These are phyloP conservation scores for Septoria linicola DNA, from an alignment of 2,329 filamentous ascomycete genomes.

Conservation along the genomic window DNA sequence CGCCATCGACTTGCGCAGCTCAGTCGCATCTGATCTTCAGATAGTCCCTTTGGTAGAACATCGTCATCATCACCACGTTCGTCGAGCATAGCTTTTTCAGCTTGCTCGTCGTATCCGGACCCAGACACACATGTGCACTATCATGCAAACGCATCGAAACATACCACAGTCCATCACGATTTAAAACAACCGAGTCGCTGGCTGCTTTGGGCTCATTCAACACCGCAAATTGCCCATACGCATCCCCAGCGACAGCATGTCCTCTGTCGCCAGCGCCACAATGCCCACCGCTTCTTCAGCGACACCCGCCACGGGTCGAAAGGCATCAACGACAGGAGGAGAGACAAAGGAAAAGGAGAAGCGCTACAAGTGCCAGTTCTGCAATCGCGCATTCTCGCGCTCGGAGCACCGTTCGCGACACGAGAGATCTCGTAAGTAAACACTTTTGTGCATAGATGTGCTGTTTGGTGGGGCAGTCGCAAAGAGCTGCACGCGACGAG, in stretches of 20 bases:
- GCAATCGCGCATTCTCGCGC: conserved; percentile 79
- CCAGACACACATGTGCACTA: not conserved
- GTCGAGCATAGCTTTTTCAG: not conserved
- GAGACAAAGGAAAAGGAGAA: conserved; percentile 60
- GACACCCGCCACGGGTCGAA: conserved; percentile 56
- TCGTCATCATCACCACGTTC: not conserved
- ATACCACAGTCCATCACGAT: conserved; percentile 19
- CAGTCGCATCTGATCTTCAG: too few species aligned
- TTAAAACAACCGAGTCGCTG: conserved; percentile 30
- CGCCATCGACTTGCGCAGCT: too few species aligned
- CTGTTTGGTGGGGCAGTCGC: conserved; percentile 22
- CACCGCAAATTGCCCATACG: conserved; percentile 14
- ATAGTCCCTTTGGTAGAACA: too few species aligned
- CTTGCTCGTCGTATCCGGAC: not conserved
- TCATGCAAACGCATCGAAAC: conserved; percentile 9
- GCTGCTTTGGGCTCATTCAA: conserved; percentile 24
- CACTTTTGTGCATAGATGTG: not conserved
- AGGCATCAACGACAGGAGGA: conserved; percentile 26
- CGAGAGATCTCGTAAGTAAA: conserved; percentile 90
- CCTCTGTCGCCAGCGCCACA: conserved; percentile 58
- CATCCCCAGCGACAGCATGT: conserved; percentile 52
- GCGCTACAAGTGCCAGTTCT: conserved; percentile 86
- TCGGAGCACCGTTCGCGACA: conserved; percentile 96
- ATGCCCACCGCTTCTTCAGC: conserved; percentile 56
- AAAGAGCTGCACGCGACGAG: conserved; percentile 18